A percentile compares a stretch with the other conserved stretches of the same genome.
Conservation (phyloP, 345 rosid species). For the Aquilaria sinensis region DNA sequence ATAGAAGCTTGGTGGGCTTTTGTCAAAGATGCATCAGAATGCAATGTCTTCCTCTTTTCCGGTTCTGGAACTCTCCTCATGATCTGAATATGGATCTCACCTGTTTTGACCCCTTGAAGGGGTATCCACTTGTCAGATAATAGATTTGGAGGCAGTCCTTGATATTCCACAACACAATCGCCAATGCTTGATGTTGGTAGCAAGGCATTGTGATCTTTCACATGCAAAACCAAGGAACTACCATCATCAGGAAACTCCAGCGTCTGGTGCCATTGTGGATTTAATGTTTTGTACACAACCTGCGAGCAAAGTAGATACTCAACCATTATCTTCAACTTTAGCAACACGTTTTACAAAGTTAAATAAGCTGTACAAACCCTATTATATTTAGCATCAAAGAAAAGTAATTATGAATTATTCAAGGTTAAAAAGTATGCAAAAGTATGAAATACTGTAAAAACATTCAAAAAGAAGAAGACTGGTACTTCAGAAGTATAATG, state of each 20-base stretch:
- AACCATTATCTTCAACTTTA: slow-evolving; percentile 84
- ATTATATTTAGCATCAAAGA: too few relatives aligned
- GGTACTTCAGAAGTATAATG: too few relatives aligned
- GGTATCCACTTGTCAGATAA: slow-evolving; percentile 94
- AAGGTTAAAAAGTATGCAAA: too few relatives aligned
- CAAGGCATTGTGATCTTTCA: slow-evolving; percentile 84
- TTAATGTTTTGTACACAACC: slow-evolving; percentile 72
- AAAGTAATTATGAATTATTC: too few relatives aligned
- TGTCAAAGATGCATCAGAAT: slow-evolving; percentile 47
- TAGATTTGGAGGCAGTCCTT: slow-evolving; percentile 70
- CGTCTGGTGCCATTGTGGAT: slow-evolving; percentile 88
- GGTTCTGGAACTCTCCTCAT: slow-evolving; percentile 68
- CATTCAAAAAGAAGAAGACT: too few relatives aligned
- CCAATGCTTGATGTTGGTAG: slow-evolving; percentile 87
- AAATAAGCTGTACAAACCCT: too few relatives aligned
- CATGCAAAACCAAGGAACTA: slow-evolving; percentile 65
- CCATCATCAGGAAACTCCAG: slow-evolving; percentile 86
- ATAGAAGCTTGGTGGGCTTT: slow-evolving; percentile 47
- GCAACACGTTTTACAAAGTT: too few relatives aligned
- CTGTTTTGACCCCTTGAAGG: slow-evolving; percentile 85
- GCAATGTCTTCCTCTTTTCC: slow-evolving; percentile 39
- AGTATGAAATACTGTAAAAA: too few relatives aligned
- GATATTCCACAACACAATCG: slow-evolving; percentile 80
- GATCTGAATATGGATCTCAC: slow-evolving; percentile 75
- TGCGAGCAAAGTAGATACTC: slow-evolving; percentile 21